These are phyloP conservation scores for Ochetophila trinervis DNA, from an alignment of 306 rosid genomes.

Conservation along the genomic window DNA sequence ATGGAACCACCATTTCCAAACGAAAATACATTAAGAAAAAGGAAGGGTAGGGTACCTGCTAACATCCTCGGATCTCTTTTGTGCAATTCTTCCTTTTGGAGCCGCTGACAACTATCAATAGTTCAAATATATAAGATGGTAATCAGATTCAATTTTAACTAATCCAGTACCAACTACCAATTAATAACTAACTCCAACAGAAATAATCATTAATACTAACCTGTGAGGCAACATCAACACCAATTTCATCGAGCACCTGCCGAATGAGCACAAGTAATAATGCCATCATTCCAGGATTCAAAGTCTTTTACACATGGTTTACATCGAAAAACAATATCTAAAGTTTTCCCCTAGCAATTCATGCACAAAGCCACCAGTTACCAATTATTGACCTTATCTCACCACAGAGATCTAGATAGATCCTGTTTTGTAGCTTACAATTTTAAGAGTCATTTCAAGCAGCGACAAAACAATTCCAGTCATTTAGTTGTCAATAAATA, in stretches of 20 bases:
- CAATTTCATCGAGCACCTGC: conserved; percentile 98
- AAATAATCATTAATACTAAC: conserved; percentile 34
- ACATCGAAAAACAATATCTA: conserved; percentile 13
- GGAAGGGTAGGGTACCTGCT: conserved; percentile 53
- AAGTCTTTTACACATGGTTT: conserved; percentile 22
- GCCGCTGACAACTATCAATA: conserved; percentile 76
- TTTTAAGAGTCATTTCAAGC: too few relatives aligned
- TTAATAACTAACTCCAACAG: conserved; percentile 6
- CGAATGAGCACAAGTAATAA: conserved; percentile 9
- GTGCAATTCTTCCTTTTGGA: conserved; percentile 83
- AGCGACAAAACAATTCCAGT: neutral
- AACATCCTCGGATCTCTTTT: conserved; percentile 65
- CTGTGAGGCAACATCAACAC: conserved; percentile 95
- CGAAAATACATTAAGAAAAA: conserved; percentile 1
- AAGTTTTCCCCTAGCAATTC: neutral
- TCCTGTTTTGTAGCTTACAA: neutral
- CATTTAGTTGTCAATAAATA: neutral
- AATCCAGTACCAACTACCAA: conserved; percentile 4
- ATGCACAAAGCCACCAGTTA: conserved; percentile 4
- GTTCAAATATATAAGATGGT: conserved; percentile 23
- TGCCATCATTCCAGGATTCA: conserved; percentile 23
- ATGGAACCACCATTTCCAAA: neutral
- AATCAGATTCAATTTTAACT: conserved; percentile 37
- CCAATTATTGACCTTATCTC: conserved; percentile 5
- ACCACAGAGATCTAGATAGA: too few relatives aligned